These are phyloP conservation scores for Fragilariopsis cylindrus DNA, from an alignment of 108 stramenopile genomes.

Conservation along the genomic window DNA sequence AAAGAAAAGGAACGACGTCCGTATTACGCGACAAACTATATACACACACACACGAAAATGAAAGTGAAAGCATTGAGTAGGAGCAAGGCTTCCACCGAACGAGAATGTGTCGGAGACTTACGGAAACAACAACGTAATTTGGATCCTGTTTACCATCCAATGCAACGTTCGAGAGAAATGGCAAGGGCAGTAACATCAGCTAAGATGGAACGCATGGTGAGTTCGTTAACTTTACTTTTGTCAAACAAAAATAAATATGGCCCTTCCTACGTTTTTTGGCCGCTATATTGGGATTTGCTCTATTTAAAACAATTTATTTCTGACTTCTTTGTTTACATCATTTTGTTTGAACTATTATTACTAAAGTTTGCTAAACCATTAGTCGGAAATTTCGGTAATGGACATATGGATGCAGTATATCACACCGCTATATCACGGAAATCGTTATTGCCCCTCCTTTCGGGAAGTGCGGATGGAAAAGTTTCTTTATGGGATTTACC, in stretches of 20 bases:
- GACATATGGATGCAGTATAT: constrained; percentile 93
- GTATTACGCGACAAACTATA: neutral
- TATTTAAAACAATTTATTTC: neutral
- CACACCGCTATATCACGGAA: constrained; percentile 74
- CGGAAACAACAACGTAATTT: constrained; percentile 71
- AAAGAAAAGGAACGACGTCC: no score
- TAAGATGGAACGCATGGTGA: constrained; percentile 94
- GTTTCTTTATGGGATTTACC: constrained; percentile 95
- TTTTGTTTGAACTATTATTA: neutral
- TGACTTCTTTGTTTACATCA: neutral
- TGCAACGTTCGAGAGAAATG: constrained; percentile 89
- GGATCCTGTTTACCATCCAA: constrained; percentile 80
- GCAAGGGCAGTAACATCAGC: constrained; percentile 91
- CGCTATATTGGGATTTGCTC: no score
- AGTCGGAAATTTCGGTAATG: constrained; percentile 88
- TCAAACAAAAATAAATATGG: no score
- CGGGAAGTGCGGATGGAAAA: constrained; percentile 94
- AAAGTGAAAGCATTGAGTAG: constrained; percentile 87
- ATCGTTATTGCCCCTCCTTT: constrained; percentile 82
- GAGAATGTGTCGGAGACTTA: constrained; percentile 75
- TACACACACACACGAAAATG: constrained; percentile 37
- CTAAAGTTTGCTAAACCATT: constrained; percentile 88
- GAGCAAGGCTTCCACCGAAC: constrained; percentile 55
- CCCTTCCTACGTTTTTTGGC: neutral
- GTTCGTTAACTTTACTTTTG: neutral